These are phyloP conservation scores for Colletotrichum sojae DNA, from an alignment of 2,329 filamentous ascomycete species.

Conservation along the genomic window DNA sequence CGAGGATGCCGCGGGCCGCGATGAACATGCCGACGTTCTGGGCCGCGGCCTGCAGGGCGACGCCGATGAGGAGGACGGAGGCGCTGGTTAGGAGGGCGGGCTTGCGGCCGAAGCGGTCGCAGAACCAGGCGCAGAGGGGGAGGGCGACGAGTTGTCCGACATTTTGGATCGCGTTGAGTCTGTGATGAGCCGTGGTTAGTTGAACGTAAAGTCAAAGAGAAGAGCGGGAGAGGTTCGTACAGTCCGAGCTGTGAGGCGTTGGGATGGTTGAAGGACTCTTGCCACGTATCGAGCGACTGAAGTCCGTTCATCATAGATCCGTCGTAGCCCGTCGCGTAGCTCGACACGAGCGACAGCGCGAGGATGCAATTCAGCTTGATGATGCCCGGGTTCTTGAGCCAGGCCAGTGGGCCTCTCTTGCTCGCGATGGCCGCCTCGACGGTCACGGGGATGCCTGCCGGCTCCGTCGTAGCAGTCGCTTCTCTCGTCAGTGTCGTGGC, in stretches of 20 bases:
- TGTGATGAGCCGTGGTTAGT: conserved; percentile 11
- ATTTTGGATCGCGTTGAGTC: conserved; percentile 49
- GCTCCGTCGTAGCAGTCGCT: conserved; percentile 1
- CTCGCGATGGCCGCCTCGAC: conserved; percentile 32
- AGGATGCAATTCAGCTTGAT: conserved; percentile 30
- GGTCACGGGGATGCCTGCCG: conserved; percentile 28
- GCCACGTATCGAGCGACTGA: conserved; percentile 54
- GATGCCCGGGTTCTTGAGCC: conserved; percentile 32
- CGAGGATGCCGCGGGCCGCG: conserved; percentile 56
- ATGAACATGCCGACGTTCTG: conserved; percentile 63
- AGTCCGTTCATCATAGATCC: conserved; percentile 60
- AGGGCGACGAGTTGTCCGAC: conserved; percentile 53
- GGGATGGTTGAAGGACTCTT: conserved; percentile 52
- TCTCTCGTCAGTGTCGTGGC: not conserved
- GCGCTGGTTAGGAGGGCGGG: conserved; percentile 43
- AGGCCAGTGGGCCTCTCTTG: conserved; percentile 24
- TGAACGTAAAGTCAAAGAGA: too few relatives aligned
- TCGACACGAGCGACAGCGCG: conserved; percentile 30
- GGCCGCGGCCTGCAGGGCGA: conserved; percentile 57
- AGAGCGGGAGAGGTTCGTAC: conserved; percentile 8
- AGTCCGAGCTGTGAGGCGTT: conserved; percentile 46
- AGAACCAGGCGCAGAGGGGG: conserved; percentile 49
- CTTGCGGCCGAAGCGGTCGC: conserved; percentile 47
- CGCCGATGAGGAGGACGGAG: conserved; percentile 54
- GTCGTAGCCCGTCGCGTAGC: conserved; percentile 44